A percentile compares a stretch with the other conserved stretches of the same genome.
These are phyloP conservation scores for Coccinonectria pachysandricola DNA, from an alignment of 2,329 filamentous ascomycete genomes.

Conservation along the genomic window DNA sequence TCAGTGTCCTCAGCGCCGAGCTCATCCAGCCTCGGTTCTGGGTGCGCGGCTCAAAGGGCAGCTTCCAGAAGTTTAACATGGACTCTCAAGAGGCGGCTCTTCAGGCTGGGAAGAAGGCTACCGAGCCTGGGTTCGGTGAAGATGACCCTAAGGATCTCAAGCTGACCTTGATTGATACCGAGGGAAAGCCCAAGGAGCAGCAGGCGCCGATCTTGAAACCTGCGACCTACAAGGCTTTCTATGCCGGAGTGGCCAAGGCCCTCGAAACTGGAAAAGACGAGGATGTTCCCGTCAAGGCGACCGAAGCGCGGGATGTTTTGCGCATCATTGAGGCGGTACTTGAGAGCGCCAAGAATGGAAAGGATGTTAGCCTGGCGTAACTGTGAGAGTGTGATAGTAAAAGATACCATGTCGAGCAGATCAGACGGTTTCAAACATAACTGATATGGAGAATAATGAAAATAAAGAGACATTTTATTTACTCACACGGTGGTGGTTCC, in stretches of 20 bases:
- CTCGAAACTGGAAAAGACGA: slow-evolving; percentile 37
- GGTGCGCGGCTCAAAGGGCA: slow-evolving; percentile 64
- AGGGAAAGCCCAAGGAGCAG: slow-evolving; percentile 39
- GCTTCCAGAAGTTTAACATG: slow-evolving; percentile 60
- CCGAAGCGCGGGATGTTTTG: slow-evolving; percentile 43
- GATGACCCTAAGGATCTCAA: slow-evolving; percentile 51
- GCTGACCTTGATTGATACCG: slow-evolving; percentile 43
- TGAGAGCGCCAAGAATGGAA: slow-evolving; percentile 39
- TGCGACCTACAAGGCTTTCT: slow-evolving; percentile 59
- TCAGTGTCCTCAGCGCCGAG: slow-evolving; percentile 59
- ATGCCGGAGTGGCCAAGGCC: slow-evolving; percentile 41
- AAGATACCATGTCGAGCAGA: no score
- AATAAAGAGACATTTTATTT: no score
- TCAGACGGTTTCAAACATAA: no score
- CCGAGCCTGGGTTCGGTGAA: slow-evolving; percentile 52
- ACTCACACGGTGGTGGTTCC: no score
- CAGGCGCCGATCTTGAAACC: slow-evolving; percentile 50
- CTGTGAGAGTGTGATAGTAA: no score
- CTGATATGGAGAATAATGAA: no score
- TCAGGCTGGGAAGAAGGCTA: slow-evolving; percentile 49
- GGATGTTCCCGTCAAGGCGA: slow-evolving; percentile 41
- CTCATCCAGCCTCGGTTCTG: slow-evolving; percentile 63
- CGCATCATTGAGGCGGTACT: slow-evolving; percentile 40
- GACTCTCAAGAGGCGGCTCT: slow-evolving; percentile 71
- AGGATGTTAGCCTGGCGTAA: slow-evolving; percentile 30